phyloP scores from a whole-genome alignment of 179 eudicot species.

The Gypsophila paniculata region DNA sequence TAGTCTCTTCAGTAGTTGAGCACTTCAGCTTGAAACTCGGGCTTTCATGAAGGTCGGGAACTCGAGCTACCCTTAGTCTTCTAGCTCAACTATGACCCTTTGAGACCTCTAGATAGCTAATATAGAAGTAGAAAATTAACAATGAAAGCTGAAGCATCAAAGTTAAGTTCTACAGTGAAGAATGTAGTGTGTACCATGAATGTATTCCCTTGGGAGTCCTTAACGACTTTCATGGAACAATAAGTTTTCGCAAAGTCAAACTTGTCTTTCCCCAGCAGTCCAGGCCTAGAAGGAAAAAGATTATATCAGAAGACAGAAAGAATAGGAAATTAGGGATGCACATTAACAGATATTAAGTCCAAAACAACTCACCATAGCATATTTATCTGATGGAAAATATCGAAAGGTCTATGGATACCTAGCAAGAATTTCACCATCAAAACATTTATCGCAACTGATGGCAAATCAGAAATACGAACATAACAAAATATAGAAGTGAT shows the following conservation, averaged over 20 bases:
- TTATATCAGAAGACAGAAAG: slow-evolving; percentile 9
- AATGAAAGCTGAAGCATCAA: slow-evolving; percentile 9
- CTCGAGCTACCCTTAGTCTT: too few relatives aligned
- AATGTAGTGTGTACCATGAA: slow-evolving; percentile 46
- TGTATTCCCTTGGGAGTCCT: slow-evolving; percentile 55
- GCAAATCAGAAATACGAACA: slow-evolving; percentile 2
- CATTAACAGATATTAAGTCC: slow-evolving; percentile 13
- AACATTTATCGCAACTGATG: slow-evolving; percentile 20
- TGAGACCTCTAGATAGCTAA: too few relatives aligned
- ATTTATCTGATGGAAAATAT: slow-evolving; percentile 94
- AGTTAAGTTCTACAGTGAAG: slow-evolving; percentile 3
- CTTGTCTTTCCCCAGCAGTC: slow-evolving; percentile 82
- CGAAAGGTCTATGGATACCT: slow-evolving; percentile 94
- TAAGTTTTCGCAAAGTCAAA: slow-evolving; percentile 88
- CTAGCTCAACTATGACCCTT: too few relatives aligned
- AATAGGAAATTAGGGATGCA: slow-evolving; percentile 7
- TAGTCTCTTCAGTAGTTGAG: too few relatives aligned
- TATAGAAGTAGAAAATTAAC: background rate
- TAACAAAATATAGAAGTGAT: slow-evolving; percentile 4
- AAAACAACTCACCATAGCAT: slow-evolving; percentile 74
- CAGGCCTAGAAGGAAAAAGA: slow-evolving; percentile 63
- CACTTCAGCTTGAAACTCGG: too few relatives aligned
- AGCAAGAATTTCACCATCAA: slow-evolving; percentile 45
- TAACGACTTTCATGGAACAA: slow-evolving; percentile 46
- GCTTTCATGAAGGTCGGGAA: too few relatives aligned